Base-by-base conservation (phyloP, 2,329 filamentous ascomycete genomes). In the Nigrograna mackinnonii region DNA sequence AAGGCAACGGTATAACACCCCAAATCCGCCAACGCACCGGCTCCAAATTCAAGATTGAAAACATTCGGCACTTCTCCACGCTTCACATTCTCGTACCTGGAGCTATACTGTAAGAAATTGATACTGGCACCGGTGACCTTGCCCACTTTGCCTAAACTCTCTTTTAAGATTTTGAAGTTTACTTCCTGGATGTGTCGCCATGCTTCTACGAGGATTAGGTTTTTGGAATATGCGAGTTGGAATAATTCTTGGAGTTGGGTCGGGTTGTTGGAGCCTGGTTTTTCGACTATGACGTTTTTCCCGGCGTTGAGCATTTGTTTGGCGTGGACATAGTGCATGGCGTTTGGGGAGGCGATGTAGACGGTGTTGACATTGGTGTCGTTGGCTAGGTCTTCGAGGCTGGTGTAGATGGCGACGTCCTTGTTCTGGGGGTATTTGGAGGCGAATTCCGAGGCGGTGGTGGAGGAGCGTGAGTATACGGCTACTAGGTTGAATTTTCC, bases 261-360 rank as follows among this genome's bases (percentile, higher is more conserved):
- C 19, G 62, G 51, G 2, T 68, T 77, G 18, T 65, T 69, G 19
- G 72, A 73, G 0, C 72, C 69, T 4, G 75, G 75, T 53, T 78
- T 78, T 54, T 78, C 75, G n/a, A 78, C 58, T 21, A 78, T 66
- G 45, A 77, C 73, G 52, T 78, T 68, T 50, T 77, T 77, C 37
- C 68, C 66, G 3, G 69, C 73, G 4, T 54, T 33, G 22, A 78
- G 62, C 26, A 73, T 58, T 13, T 57, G 52, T 45, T 72, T 73
- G 13, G 74, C 71, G 46, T 77, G 74, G 28, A 56, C 60, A 56
- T 70, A 72, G 60, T 77, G 74, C 31, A 75, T 62, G 30, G 67
- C 69, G 59, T 77, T 77, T 24, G 74, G 74, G 12, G 71, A 74
- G 17, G 75, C 74, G 42, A 77, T 73, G 68, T 78, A 78, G 35